A percentile compares a stretch with the other conserved stretches of the same genome.
Evolutionary conservation across 176 grass and related monocot species (phyloP).

Genomic region (Oryza glumipatula): DNA sequence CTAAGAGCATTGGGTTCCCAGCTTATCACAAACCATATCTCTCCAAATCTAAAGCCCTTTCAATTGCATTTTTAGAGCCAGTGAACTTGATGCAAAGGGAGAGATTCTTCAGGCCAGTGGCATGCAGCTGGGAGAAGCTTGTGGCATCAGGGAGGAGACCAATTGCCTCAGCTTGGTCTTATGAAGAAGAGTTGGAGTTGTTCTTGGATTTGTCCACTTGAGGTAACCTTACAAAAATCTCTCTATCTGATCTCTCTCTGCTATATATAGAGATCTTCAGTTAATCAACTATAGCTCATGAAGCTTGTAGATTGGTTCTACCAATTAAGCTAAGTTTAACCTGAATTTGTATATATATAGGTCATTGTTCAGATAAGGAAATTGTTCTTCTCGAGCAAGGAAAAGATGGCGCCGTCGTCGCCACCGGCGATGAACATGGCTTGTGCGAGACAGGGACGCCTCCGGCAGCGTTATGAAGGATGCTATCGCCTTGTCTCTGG

Average conservation of each 20-base stretch:
- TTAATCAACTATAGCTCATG: not conserved
- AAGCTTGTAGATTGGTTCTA: constrained; percentile 22
- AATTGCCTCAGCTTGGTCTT: not conserved
- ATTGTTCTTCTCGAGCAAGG: constrained; percentile 9
- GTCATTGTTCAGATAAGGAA: constrained; percentile 34
- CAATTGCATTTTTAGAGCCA: constrained; percentile 17
- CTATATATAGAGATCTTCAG: not conserved
- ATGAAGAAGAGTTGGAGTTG: constrained; percentile 42
- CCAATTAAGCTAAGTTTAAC: constrained; percentile 10
- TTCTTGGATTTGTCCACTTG: constrained; percentile 42
- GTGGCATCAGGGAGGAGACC: constrained; percentile 18
- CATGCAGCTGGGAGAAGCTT: constrained; percentile 44
- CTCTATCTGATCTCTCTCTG: not conserved
- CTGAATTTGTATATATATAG: constrained; percentile 27
- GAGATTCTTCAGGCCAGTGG: constrained; percentile 48
- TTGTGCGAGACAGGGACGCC: constrained; percentile 51
- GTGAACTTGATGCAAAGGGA: constrained; percentile 47
- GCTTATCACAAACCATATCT: constrained; percentile 25
- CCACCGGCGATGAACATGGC: not conserved
- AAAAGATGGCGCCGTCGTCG: constrained; percentile 15
- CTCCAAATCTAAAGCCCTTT: constrained; percentile 17
- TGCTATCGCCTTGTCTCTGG: constrained; percentile 68
- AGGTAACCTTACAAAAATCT: constrained; percentile 12
- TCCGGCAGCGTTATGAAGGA: constrained; percentile 62
- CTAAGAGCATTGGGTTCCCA: constrained; percentile 34